Base-by-base conservation (phyloP, 139 green algal species). In the Chlamydomonas incerta region DNA sequence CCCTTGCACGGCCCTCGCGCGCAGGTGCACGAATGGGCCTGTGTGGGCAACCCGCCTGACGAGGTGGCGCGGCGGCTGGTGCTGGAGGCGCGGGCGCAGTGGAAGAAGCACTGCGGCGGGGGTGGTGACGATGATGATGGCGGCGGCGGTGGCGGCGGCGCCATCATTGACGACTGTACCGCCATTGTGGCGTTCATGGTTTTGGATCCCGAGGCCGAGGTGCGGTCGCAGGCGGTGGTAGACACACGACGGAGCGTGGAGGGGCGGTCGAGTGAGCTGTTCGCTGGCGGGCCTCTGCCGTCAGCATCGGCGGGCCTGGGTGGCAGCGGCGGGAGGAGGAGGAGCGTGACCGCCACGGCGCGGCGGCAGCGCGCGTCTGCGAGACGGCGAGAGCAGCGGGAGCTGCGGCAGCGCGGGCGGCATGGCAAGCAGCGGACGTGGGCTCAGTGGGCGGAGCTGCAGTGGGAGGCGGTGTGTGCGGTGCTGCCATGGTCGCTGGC, bases 21-120 rank as follows among this genome's bases (percentile, higher is more conserved):
- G n/a, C 63, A 24, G 29, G 84, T 95, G 34, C 90, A 95, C 80
- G 62, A 37, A n/a, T 74, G 46, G 47, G 74, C 69, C 31, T 31
- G 50, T 23, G 18, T 14, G 20, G 80, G 80, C 50, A 69, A 26
- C 31, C 68, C 62, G 66, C 80, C 80, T 3, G 47, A 85, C 33
- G 80, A 75, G 67, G 66, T 85, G 50, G 80, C 80, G 21, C 80
- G 80, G 66, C 50, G 66, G 50, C 66, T 85, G 47, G 80, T 85
- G 66, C 33, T 52, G 21, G 80, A 85, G 67, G 80, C 80, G 47
- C 80, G 80, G 2, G 2, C n/a, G 31, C 66, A 67, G 9, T 85
- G 80, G 77, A 69, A 58, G 80, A 52, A 76, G 31, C 28, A 33
- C 2, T 47, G 67, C 33, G 67, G 31, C n/a, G 80, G n/a, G n/a